Evolutionary conservation across 2,329 filamentous ascomycete species (phyloP).

Genomic region (Anthostomella pinea): DNA sequence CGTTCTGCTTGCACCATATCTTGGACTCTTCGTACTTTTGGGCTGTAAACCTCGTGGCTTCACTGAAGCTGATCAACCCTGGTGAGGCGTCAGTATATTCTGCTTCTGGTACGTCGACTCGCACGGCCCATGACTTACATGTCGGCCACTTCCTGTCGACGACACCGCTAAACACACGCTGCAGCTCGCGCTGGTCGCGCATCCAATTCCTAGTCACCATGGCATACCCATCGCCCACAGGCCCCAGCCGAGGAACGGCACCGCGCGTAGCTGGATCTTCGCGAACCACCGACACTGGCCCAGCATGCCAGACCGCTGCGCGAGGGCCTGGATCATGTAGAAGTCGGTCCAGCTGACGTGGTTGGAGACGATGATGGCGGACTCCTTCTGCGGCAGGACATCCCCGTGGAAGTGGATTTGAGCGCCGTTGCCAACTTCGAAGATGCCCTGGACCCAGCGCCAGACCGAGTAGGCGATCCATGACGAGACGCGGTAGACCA

Average conservation of each 20-base stretch:
- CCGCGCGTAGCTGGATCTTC: slow-evolving; percentile 56
- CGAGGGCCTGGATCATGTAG: slow-evolving; percentile 61
- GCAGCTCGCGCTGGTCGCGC: slow-evolving; percentile 53
- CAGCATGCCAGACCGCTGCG: slow-evolving; percentile 54
- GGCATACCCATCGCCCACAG: slow-evolving; percentile 65
- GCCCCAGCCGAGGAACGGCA: slow-evolving; percentile 62
- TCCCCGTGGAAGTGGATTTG: slow-evolving; percentile 53
- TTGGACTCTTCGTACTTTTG: slow-evolving; percentile 50
- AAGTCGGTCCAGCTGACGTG: slow-evolving; percentile 63
- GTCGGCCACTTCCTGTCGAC: slow-evolving; percentile 51
- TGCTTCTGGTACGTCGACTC: neutral
- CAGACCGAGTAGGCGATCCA: slow-evolving; percentile 52
- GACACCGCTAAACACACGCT: slow-evolving; percentile 55
- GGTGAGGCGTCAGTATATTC: slow-evolving; percentile 9
- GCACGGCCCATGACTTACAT: slow-evolving; percentile 42
- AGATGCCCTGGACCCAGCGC: slow-evolving; percentile 56
- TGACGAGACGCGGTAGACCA: slow-evolving; percentile 54
- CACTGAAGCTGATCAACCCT: slow-evolving; percentile 65
- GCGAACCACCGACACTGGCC: slow-evolving; percentile 61
- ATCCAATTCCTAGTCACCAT: slow-evolving; percentile 60
- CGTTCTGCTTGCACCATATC: slow-evolving; percentile 49
- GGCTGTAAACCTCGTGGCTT: slow-evolving; percentile 58
- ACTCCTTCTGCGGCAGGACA: slow-evolving; percentile 50
- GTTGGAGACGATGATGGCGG: slow-evolving; percentile 58
- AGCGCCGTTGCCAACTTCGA: slow-evolving; percentile 52